Percentiles rank a stretch among this genome's conserved stretches.
Evolutionary conservation across 202 grass and related monocot genomes (phyloP).

Genomic region (Alloteropsis angusta): DNA sequence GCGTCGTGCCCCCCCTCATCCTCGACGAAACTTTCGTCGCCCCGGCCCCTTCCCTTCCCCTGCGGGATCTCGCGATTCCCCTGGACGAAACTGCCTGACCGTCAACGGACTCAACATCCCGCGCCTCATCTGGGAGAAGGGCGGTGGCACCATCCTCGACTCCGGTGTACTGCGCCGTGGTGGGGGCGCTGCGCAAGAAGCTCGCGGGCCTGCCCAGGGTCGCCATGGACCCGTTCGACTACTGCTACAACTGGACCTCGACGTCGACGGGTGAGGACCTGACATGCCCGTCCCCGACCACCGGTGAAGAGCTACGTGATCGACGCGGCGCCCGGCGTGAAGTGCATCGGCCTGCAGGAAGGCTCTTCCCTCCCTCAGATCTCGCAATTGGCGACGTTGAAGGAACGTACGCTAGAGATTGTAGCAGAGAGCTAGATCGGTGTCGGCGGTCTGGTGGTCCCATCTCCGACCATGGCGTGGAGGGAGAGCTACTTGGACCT

Average conservation of each 20-base stretch:
- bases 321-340: constrained; percentile 65
- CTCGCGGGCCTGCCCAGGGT: constrained; percentile 41
- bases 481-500: constrained; percentile 53
- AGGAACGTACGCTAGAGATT: neutral
- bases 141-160: constrained; percentile 80
- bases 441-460: no score
- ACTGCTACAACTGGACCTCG: constrained; percentile 99
- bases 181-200: constrained; percentile 37
- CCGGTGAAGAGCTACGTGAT: constrained; percentile 95
- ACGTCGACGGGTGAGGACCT: neutral
- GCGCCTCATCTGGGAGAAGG: constrained; percentile 52
- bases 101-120: constrained; percentile 59
- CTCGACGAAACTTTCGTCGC: no score
- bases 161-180: constrained; percentile 63
- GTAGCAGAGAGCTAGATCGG: neutral
- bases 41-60: no score
- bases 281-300: constrained; percentile 36
- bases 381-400: no score
- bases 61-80: no score
- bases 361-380: no score
- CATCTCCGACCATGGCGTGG: constrained; percentile 43
- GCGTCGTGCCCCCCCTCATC: no score
- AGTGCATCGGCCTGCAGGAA: constrained; percentile 71
- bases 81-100: no score
- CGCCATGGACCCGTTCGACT: constrained; percentile 70